A percentile compares a stretch with the other conserved stretches of the same genome.
These are phyloP conservation scores for Coniella lustricola DNA, from an alignment of 2,329 filamentous ascomycete genomes.

Conservation along the genomic window DNA sequence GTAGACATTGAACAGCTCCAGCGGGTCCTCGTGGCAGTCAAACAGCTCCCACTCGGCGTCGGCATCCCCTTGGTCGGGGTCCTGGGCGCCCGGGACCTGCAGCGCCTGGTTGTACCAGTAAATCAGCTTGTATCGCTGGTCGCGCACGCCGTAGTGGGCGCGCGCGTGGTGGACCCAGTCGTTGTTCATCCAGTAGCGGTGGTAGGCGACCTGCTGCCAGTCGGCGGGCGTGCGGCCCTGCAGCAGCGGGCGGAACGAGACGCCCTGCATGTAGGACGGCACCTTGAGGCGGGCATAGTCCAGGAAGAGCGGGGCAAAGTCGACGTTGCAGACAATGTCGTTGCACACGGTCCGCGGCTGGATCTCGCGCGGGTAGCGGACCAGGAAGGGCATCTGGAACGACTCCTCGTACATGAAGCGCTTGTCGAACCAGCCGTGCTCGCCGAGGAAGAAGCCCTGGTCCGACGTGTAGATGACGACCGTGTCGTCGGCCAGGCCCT, in stretches of 20 bases:
- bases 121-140: conserved; percentile 47
- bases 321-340: conserved; percentile 47
- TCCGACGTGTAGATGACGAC: conserved; percentile 48
- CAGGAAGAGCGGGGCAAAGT: conserved; percentile 45
- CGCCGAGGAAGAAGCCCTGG: conserved; percentile 49
- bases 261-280: conserved; percentile 46
- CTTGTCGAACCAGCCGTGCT: conserved; percentile 53
- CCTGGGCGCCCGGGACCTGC: conserved; percentile 35
- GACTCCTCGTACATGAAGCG: conserved; percentile 52
- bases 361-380: conserved; percentile 38
- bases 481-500: conserved; percentile 37
- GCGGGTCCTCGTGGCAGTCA: conserved; percentile 41
- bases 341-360: conserved; percentile 30
- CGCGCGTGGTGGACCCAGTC: conserved; percentile 42
- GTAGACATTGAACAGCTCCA: conserved; percentile 44
- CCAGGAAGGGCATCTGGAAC: conserved; percentile 50
- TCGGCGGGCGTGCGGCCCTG: conserved; percentile 29
- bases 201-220: conserved; percentile 47
- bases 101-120: conserved; percentile 49
- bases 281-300: conserved; percentile 34
- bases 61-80: conserved; percentile 27
- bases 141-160: conserved; percentile 45
- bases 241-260: conserved; percentile 34
- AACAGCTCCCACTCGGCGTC: conserved; percentile 49
- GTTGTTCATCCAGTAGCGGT: conserved; percentile 50